phyloP scores from a whole-genome alignment of 208 protist species.

The Naegleria lovaniensis region DNA sequence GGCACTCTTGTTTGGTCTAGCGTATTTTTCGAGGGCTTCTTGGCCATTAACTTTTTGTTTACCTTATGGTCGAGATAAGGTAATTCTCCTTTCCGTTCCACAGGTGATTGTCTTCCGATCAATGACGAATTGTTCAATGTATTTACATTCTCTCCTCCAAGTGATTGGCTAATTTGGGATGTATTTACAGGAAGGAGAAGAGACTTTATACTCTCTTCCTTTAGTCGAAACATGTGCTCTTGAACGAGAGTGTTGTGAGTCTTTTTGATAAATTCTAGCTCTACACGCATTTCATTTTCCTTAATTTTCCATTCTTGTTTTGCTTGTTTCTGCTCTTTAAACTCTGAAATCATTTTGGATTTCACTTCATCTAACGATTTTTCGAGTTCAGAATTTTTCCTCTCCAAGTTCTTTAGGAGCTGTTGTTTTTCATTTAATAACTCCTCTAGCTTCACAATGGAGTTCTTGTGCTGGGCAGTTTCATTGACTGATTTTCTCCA shows the following conservation, averaged over 20 bases:
- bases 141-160: not conserved
- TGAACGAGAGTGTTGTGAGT: not conserved
- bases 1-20: not conserved
- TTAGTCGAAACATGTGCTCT: not conserved
- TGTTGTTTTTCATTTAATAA: no score
- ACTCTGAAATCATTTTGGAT: not conserved
- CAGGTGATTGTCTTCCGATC: no score
- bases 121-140: no score
- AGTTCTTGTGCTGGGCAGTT: conserved; percentile 8
- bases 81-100: not conserved
- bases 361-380: not conserved
- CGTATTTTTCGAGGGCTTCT: not conserved
- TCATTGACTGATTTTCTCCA: conserved; percentile 15
- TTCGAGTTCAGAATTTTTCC: not conserved
- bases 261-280: not conserved
- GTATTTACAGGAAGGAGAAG: not conserved
- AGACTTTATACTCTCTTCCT: not conserved
- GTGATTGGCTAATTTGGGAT: not conserved
- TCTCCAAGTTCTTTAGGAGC: not conserved
- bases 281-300: not conserved
- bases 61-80: not conserved
- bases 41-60: not conserved
- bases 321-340: not conserved
- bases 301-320: not conserved
- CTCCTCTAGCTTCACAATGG: not conserved